Conservation (phyloP, 1,284 basidiomycete genomes). For the Trametes pubescens region DNA sequence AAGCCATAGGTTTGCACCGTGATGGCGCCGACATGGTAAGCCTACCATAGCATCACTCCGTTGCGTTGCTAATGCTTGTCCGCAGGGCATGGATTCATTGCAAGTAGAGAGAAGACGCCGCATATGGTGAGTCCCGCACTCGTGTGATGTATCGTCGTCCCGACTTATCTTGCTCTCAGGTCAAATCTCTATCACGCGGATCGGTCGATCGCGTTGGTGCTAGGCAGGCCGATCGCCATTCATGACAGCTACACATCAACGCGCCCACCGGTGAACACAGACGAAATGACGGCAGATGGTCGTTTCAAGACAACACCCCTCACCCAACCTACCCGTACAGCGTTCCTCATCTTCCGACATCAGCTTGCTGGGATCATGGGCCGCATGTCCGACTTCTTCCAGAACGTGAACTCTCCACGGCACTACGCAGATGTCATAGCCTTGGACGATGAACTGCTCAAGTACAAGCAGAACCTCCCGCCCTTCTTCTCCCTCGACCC, state of each 20-base stretch:
- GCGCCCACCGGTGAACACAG: constrained; percentile 84
- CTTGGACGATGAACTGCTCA: constrained; percentile 87
- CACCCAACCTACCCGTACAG: constrained; percentile 81
- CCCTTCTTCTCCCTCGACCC: constrained; percentile 81
- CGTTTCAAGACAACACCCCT: constrained; percentile 61
- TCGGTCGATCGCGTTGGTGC: constrained; percentile 89
- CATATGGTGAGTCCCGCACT: constrained; percentile 69
- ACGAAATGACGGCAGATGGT: constrained; percentile 64
- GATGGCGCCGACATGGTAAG: constrained; percentile 88
- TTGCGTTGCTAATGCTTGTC: constrained; percentile 8
- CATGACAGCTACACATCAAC: constrained; percentile 89
- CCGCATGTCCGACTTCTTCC: constrained; percentile 94
- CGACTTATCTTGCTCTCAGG: constrained; percentile 50
- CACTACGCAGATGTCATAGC: constrained; percentile 88
- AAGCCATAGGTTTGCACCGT: constrained; percentile 92
- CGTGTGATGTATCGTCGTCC: constrained; percentile 15
- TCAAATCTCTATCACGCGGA: constrained; percentile 94
- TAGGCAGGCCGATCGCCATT: constrained; percentile 90
- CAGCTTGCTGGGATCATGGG: constrained; percentile 88
- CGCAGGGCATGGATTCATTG: constrained; percentile 77
- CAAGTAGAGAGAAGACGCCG: constrained; percentile 91
- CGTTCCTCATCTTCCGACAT: constrained; percentile 90
- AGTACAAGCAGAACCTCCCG: constrained; percentile 80
- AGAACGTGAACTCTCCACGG: constrained; percentile 83
- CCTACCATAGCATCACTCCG: constrained; percentile 1